phyloP scores from a whole-genome alignment of 2,329 filamentous ascomycete genomes.

The Apiospora koreana region DNA sequence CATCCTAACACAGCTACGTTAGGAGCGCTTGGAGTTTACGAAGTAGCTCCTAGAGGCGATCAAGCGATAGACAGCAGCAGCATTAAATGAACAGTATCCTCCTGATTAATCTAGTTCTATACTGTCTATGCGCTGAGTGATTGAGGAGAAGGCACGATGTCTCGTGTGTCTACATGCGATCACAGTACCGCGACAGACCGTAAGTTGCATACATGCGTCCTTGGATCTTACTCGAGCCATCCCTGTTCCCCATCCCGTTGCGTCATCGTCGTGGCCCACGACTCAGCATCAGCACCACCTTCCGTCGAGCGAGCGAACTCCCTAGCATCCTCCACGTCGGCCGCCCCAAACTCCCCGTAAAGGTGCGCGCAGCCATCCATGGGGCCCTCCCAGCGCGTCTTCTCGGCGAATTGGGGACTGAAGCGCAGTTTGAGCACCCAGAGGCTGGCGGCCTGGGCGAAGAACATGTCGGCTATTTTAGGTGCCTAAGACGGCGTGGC shows the following conservation, averaged over 20 bases:
- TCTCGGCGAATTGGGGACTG: conserved; percentile 35
- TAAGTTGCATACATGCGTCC: background rate
- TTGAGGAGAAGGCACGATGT: too few relatives aligned
- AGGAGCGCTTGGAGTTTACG: background rate
- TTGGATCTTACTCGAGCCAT: background rate
- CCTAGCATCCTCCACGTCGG: conserved; percentile 48
- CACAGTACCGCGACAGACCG: background rate
- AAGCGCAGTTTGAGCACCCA: conserved; percentile 50
- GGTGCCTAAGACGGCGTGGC: conserved; percentile 26
- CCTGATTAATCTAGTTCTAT: too few relatives aligned
- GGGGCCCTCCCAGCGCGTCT: conserved; percentile 55
- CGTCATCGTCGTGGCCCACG: conserved; percentile 49
- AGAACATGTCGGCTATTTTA: conserved; percentile 32
- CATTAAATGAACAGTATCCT: too few relatives aligned
- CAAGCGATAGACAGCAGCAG: background rate
- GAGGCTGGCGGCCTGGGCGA: conserved; percentile 24
- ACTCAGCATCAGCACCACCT: conserved; percentile 30
- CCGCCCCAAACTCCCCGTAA: conserved; percentile 57
- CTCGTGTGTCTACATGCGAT: background rate
- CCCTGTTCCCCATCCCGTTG: conserved; percentile 41
- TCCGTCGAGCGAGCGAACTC: conserved; percentile 40
- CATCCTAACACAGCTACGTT: background rate
- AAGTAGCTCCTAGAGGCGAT: background rate
- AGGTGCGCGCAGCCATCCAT: conserved; percentile 56
- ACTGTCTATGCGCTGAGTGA: too few relatives aligned